Percentiles rank a stretch among this genome's conserved stretches.
Evolutionary conservation across 2,329 filamentous ascomycete genomes (phyloP).

Genomic region (Colletotrichum melonis): DNA sequence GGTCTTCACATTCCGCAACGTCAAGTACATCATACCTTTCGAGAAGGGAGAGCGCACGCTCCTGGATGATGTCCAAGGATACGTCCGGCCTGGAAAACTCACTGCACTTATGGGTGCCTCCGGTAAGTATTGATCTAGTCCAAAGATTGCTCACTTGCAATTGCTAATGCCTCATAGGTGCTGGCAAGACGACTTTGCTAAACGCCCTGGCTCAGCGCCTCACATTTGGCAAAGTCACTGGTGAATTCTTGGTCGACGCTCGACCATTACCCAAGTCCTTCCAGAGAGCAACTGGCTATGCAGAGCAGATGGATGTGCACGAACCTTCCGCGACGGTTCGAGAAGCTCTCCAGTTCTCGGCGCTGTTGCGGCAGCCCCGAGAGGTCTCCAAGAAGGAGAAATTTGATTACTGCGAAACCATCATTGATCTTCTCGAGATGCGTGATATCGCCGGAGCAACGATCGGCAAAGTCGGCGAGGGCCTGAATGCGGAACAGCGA

Average conservation of each 20-base stretch:
- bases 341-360: conserved; percentile 74
- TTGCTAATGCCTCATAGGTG: conserved; percentile 41
- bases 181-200: conserved; percentile 80
- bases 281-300: conserved; percentile 81
- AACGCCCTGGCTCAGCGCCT: conserved; percentile 80
- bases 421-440: conserved; percentile 78
- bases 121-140: conserved; percentile 42
- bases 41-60: conserved; percentile 76
- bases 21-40: conserved; percentile 61
- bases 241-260: conserved; percentile 84
- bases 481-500: conserved; percentile 70
- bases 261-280: conserved; percentile 78
- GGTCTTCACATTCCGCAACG: conserved; percentile 64
- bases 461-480: conserved; percentile 69
- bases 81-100: conserved; percentile 83
- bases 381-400: conserved; percentile 71
- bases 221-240: conserved; percentile 80
- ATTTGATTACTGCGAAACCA: conserved; percentile 74
- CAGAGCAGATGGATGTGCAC: conserved; percentile 75
- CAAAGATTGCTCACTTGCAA: background rate
- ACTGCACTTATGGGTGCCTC: conserved; percentile 80
- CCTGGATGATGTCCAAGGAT: conserved; percentile 83
- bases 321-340: conserved; percentile 74
- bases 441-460: conserved; percentile 73
- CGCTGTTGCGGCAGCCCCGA: conserved; percentile 70